A percentile compares a stretch with the other conserved stretches of the same genome.
phyloP scores from a whole-genome alignment of 768 basidiomycete genomes.

The Cystofilobasidium capitatum region DNA sequence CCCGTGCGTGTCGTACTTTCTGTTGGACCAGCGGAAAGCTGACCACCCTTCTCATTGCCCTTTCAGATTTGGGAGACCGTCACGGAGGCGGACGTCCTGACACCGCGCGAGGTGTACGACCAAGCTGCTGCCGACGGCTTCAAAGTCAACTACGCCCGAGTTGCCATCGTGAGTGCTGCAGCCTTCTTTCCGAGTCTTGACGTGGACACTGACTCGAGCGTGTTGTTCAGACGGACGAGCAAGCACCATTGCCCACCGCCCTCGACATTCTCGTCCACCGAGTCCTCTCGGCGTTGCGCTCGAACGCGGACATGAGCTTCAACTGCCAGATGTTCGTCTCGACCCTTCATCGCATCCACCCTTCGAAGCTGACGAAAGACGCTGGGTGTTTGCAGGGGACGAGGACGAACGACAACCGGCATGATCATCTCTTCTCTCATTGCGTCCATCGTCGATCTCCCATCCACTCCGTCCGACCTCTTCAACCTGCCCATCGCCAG shows the following conservation, averaged over 20 bases:
- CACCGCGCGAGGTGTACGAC: conserved; percentile 40
- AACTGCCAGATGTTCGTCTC: conserved; percentile 89
- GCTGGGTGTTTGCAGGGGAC: conserved; percentile 34
- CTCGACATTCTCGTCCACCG: conserved; percentile 68
- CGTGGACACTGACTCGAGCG: conserved; percentile 7
- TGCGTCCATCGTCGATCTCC: conserved; percentile 44
- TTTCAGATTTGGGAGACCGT: conserved; percentile 73
- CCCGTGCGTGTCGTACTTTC: conserved; percentile 41
- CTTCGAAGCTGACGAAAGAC: too few relatives aligned
- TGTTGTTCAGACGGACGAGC: conserved; percentile 75
- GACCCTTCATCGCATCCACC: conserved; percentile 37
- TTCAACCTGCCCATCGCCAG: background rate
- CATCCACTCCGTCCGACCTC: conserved; percentile 32
- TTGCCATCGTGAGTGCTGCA: conserved; percentile 63
- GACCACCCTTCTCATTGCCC: too few relatives aligned
- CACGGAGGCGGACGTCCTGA: conserved; percentile 40
- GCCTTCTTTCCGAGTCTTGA: conserved; percentile 5
- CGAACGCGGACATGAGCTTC: conserved; percentile 54
- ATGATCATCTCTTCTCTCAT: conserved; percentile 87
- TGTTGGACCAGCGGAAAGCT: background rate
- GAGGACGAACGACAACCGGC: conserved; percentile 74
- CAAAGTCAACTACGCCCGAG: conserved; percentile 49
- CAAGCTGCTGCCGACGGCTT: conserved; percentile 33
- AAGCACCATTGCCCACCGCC: conserved; percentile 83
- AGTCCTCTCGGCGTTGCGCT: conserved; percentile 47